Base-by-base conservation (phyloP, 306 rosid species). In the Trifolium subterraneum region DNA sequence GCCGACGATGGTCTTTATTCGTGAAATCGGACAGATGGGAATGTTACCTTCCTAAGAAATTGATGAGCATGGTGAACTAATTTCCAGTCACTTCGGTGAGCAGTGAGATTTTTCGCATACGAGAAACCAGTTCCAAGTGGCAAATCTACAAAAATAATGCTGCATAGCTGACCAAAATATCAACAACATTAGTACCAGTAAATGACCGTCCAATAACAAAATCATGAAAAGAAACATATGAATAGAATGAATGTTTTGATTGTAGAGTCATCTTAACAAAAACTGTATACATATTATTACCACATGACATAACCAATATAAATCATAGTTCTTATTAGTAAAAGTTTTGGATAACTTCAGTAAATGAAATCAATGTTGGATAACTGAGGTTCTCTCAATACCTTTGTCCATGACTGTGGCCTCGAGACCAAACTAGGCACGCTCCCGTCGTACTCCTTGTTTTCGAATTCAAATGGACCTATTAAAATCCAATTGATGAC, bases 81-180 rank as follows among this genome's bases (percentile, higher is more conserved):
- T 51, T 75, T 70, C 71, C 64, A 73, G 50, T 85, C 90, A 14
- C 85, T 78, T 4, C 78, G 16, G 1, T 41, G 68, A 67, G 74
- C 31, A 42, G 60, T 68, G 25, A 2, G 0, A 8, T 81, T 36
- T 60, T 71, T 70, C 23, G 84, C 78, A 71, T 88, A 89, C 0
- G 97, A 92, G 83, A 92, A 92, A 45, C 96, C 96, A 41, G 92
- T 82, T 0, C 89, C 93, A 10, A 70, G 68, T 0, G 96, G 96
- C 41, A 86, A 84, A 72, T 86, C 96, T 47, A 84, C 48, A 52
- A 89, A 89, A 15, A 90, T 72, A 41, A 92, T 79, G 58, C 68
- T 89, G 0, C 80, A 74, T 58, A 35, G 78, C 97, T 89, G 69
- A 14, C 19, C 8, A 23, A 70, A 16, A 41, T 29, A 27, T 10